phyloP scores from a whole-genome alignment of 2,329 filamentous ascomycete genomes.

The Penicillium sp. region DNA sequence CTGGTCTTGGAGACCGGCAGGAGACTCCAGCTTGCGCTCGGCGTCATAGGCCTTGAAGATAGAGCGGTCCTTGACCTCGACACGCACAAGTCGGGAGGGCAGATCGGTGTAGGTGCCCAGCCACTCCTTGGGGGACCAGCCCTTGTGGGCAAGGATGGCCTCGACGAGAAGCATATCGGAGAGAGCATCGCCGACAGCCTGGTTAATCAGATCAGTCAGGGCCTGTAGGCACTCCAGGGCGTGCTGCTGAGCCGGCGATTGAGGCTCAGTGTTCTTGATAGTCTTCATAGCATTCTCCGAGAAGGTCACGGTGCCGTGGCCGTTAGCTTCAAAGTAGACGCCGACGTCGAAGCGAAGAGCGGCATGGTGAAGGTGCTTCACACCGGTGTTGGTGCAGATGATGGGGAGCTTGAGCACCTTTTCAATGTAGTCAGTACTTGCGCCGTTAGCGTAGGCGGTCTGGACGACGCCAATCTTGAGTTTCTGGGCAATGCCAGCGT shows the following conservation, averaged over 20 bases:
- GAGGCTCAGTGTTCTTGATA: constrained; percentile 76
- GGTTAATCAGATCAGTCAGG: constrained; percentile 90
- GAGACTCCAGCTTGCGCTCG: constrained; percentile 80
- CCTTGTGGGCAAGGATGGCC: constrained; percentile 92
- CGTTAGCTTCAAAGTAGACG: constrained; percentile 98
- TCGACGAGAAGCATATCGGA: constrained; percentile 96
- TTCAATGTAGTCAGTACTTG: constrained; percentile 87
- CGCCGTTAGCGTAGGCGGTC: constrained; percentile 96
- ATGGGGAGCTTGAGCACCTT: constrained; percentile 85
- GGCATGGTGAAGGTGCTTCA: constrained; percentile 97
- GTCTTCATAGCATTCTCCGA: constrained; percentile 75
- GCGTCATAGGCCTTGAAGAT: constrained; percentile 90
- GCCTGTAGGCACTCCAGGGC: constrained; percentile 82
- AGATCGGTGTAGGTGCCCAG: constrained; percentile 88
- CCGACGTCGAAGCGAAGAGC: constrained; percentile 92
- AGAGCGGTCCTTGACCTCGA: constrained; percentile 83
- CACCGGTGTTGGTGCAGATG: constrained; percentile 89
- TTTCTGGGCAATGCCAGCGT: constrained; percentile 73
- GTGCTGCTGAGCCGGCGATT: constrained; percentile 87
- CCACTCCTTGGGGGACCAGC: constrained; percentile 88
- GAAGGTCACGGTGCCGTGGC: constrained; percentile 95
- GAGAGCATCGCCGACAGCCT: constrained; percentile 93
- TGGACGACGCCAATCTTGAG: constrained; percentile 93
- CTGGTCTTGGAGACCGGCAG: constrained; percentile 73
- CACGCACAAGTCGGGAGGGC: constrained; percentile 90